phyloP scores from a whole-genome alignment of 2,329 filamentous ascomycete species.

The Neurospora sp. region DNA sequence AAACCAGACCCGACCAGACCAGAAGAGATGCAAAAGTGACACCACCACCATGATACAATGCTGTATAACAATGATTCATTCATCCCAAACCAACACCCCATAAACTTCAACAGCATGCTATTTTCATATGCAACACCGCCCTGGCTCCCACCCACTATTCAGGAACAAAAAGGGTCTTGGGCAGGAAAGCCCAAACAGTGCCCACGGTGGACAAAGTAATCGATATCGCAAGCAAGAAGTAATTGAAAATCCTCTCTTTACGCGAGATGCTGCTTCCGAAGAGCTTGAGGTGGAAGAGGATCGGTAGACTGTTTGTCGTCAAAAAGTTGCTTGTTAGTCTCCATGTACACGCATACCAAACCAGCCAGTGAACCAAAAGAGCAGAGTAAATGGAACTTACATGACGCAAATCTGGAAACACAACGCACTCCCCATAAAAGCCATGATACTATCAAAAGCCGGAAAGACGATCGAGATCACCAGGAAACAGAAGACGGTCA shows the following conservation, averaged over 20 bases:
- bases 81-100: not conserved
- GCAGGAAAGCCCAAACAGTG: slow-evolving; percentile 81
- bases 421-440: slow-evolving; percentile 76
- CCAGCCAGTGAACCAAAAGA: not conserved
- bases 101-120: not conserved
- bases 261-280: slow-evolving; percentile 62
- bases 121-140: not conserved
- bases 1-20: not conserved
- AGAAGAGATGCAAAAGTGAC: not conserved
- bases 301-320: slow-evolving; percentile 46
- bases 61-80: not conserved
- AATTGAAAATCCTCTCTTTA: slow-evolving; percentile 56
- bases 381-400: slow-evolving; percentile 22
- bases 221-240: slow-evolving; percentile 59
- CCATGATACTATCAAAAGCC: slow-evolving; percentile 82
- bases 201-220: slow-evolving; percentile 61
- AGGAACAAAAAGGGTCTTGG: slow-evolving; percentile 60
- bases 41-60: not conserved
- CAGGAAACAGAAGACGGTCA: slow-evolving; percentile 62
- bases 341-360: not conserved
- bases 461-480: slow-evolving; percentile 61
- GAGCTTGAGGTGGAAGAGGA: slow-evolving; percentile 83
- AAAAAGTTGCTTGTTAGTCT: not conserved
- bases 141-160: slow-evolving; percentile 19
- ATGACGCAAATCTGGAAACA: slow-evolving; percentile 95